Conservation (phyloP, 225 moss, liverwort and hornwort genomes). For the Pleurozium schreberi region DNA sequence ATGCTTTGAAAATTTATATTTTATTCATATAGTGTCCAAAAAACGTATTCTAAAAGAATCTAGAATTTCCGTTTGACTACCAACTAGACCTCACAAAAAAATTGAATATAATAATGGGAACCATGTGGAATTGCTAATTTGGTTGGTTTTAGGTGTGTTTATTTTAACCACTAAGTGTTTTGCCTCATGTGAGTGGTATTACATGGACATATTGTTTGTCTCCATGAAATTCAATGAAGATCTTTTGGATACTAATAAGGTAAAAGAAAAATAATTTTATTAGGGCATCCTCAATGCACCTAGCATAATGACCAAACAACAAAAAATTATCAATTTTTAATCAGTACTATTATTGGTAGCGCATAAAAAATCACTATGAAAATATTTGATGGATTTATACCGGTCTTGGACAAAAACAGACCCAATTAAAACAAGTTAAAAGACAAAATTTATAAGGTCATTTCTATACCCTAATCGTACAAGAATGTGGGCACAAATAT, state of each 20-base stretch:
- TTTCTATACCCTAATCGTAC: neutral
- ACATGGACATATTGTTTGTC: neutral
- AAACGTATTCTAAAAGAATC: neutral
- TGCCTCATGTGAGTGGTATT: neutral
- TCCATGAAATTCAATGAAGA: neutral
- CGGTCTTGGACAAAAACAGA: neutral
- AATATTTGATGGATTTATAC: neutral
- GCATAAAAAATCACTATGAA: neutral
- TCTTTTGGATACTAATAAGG: neutral
- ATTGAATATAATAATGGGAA: neutral
- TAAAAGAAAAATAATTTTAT: no score
- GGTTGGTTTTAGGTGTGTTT: neutral
- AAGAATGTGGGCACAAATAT: neutral
- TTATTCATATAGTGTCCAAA: neutral
- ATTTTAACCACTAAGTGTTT: fast-evolving
- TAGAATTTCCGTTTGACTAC: neutral
- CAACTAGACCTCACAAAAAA: fast-evolving
- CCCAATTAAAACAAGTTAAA: neutral
- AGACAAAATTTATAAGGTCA: neutral
- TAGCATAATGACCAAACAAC: neutral
- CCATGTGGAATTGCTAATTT: neutral
- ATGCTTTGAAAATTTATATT: neutral
- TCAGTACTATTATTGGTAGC: fast-evolving
- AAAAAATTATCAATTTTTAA: neutral
- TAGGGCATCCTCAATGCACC: neutral